Base-by-base conservation (phyloP, 169 alveolate species). In the Cystoisospora suis region DNA sequence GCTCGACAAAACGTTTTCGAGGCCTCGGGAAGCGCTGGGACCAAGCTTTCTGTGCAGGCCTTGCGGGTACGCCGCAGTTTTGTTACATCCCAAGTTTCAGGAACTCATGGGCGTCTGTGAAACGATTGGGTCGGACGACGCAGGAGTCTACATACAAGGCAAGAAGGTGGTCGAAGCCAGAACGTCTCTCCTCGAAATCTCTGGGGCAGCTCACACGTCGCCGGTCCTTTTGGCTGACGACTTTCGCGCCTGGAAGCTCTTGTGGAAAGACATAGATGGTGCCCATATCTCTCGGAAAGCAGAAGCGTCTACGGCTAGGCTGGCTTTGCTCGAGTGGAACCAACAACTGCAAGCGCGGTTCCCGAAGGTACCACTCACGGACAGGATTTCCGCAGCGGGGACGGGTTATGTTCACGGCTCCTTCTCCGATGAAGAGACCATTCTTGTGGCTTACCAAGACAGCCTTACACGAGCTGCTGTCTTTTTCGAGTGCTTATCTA, bases 151-250 rank as follows among this genome's bases (percentile, higher is more conserved):
- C 83, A 56, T 72, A 40, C 38, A 36, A 29, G 56, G 58, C 38
- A 40, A 72, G 45, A 32, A 1, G 83, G 23, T 72, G 7, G 12
- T 17, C 23, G 32, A 36, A 38, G 0, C 83, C 47, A 17, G 32
- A 7, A 4, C 27, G 58, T 17, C 58, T 34, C 0, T 34, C 32
- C 56, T 2, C 59, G 20, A 9, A 6, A 27, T 38, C 29, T 15
- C 4, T 65, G 46, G 46, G 29, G 17, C 79, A 20, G 79, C 15
- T 0, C 4, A 17, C 27, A 29, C 46, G 23, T 3, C 6, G 49
- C 83, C 83, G 7, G 83, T 72, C 32, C 44, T 72, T 38, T 47
- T 72, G 34, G 45, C 83, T 17, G 83, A 72, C 32, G 83, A 72
- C 45, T 72, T 72, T 34, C 83, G 83, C 27, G 47, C 83, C 38